A percentile compares a stretch with the other conserved stretches of the same genome.
Evolutionary conservation across 495 filamentous ascomycete species (phyloP).

Genomic region (Jackrogersella multiformis): DNA sequence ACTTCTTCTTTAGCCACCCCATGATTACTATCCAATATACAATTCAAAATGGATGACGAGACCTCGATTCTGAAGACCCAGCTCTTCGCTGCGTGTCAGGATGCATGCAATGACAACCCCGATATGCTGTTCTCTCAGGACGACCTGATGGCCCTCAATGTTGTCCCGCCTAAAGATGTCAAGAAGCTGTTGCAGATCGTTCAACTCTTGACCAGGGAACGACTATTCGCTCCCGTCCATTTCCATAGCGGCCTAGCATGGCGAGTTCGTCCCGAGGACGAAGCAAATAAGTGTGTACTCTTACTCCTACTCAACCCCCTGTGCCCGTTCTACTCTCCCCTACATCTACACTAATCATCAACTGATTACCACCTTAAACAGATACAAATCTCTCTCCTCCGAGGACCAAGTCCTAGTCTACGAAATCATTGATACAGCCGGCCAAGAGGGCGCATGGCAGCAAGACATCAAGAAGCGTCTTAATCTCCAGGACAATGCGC

Average conservation of each 20-base stretch:
- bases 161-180: conserved; percentile 69
- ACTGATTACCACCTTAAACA: conserved; percentile 41
- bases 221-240: conserved; percentile 69
- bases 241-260: conserved; percentile 68
- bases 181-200: conserved; percentile 66
- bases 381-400: conserved; percentile 69
- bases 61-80: conserved; percentile 37
- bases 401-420: conserved; percentile 83
- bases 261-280: conserved; percentile 71
- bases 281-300: conserved; percentile 73
- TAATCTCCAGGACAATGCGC: conserved; percentile 78
- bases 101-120: conserved; percentile 46
- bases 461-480: conserved; percentile 77
- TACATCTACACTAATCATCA: not conserved
- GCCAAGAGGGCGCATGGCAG: conserved; percentile 86
- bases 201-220: conserved; percentile 70
- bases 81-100: conserved; percentile 43
- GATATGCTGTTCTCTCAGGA: conserved; percentile 70
- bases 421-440: conserved; percentile 82
- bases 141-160: conserved; percentile 68
- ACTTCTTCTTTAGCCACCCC: conserved; percentile 18
- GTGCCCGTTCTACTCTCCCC: not conserved
- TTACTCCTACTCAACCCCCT: not conserved
- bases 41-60: conserved; percentile 40
- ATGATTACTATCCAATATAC: not conserved